Base-by-base conservation (phyloP, 106 monocot species). In the Platanthera guangdongensis region DNA sequence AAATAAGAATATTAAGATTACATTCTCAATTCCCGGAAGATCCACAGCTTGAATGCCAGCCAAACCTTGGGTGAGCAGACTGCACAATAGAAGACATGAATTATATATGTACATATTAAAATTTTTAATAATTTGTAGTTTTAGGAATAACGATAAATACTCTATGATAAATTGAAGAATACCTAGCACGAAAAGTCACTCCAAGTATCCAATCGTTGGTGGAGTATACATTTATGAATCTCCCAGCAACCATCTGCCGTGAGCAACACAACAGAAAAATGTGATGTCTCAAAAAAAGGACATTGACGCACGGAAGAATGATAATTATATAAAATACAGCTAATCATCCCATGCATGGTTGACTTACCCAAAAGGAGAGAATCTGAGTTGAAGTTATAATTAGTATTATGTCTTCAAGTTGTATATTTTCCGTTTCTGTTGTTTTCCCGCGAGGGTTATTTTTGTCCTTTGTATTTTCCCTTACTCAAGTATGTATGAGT, bases 161-260 rank as follows among this genome's bases (percentile, higher is more conserved):
- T 13, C 32, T 18, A 11, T 32, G 4, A 11, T 32, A 67, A 67
- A 14, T 32, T 25, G 47, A 57, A 46, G n/a, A 30, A 72, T 85
- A 92, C 92, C 89, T 92, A 52, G 92, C 92, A 73, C 92, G 88
- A 67, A 92, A 92, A 49, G 89, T 85, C 16, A 89, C 68, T 68
- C 92, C 92, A 51, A 92, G 87, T 50, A 92, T 89, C 92, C 92
- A 92, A 77, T 92, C 92, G 62, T 89, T 89, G 46, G 89, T 83
- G 1, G 92, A 89, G 70, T 81, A 92, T 3, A 87, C 87, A 63
- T 92, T 92, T 69, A 92, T 62, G 72, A 92, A 92, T 87, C 92
- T 87, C 32, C 92, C 92, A 68, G 92, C 84, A 74, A 92, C 92
- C 83, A 89, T 80, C 92, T 92, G 78, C 70, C 32, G 32, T 32